Base-by-base conservation (phyloP, 495 filamentous ascomycete species). In the Pseudoneurospora amorphoporcata region DNA sequence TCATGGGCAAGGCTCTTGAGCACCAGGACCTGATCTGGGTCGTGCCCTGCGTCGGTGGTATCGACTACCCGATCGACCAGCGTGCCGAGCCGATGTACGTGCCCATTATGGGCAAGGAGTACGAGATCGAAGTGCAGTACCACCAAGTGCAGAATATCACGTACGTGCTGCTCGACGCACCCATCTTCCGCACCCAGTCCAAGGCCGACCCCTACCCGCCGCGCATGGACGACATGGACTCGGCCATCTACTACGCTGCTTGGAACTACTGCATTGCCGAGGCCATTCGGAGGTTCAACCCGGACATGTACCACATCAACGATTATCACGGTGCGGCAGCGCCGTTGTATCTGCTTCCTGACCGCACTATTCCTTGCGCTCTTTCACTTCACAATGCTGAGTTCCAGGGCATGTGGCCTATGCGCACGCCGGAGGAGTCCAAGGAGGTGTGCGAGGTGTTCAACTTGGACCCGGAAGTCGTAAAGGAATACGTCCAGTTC, bases 241-340 rank as follows among this genome's bases (percentile, higher is more conserved):
- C 86, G 73, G 90, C 90, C 17, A 88, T 92, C 58, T 92, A 91
- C 81, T 92, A 92, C 76, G 90, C 89, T 0, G 87, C 90, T 0
- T 92, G 90, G 90, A 92, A 92, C 70, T 87, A 89, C 72, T 92
- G 90, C 72, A 90, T 92, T 74, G 87, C 90, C 0, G 82, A 89
- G 72, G 79, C 88, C 0, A 83, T 91, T 65, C 85, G 76, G 9
- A 81, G 86, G 39, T 88, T 87, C 74, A 86, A 88, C 2, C 83
- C 91, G 47, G 90, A 92, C 75, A 76, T 93, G 23, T 93, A 93
- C 79, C 91, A 93, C 78, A 89, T 92, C 76, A 93, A 93, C 77
- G 91, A 93, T 77, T 93, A 92, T 77, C 91, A 93, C 73, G 91
- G 91, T 47, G 88, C 90, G 17, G 77, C 90, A 4, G 91, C 91